These are phyloP conservation scores for Rosa multiflora DNA, from an alignment of 306 rosid genomes.

Conservation along the genomic window DNA sequence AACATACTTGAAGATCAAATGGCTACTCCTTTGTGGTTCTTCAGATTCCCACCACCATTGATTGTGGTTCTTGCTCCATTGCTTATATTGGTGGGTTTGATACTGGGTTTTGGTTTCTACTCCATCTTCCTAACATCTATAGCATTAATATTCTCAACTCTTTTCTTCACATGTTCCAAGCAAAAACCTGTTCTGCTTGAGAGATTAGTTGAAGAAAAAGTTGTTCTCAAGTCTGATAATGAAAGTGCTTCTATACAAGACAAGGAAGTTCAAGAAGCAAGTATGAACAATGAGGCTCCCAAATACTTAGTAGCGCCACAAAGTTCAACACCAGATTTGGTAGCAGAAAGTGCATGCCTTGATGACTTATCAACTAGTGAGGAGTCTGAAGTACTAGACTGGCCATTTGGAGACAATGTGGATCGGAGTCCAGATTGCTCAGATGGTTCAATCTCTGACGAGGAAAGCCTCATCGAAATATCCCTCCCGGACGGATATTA, in stretches of 20 bases:
- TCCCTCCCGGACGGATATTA: slow-evolving; percentile 68
- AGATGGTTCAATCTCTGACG: slow-evolving; percentile 90
- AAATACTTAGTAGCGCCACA: slow-evolving; percentile 12
- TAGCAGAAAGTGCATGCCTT: slow-evolving; percentile 45
- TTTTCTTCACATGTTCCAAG: slow-evolving; percentile 42
- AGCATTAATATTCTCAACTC: slow-evolving; percentile 39
- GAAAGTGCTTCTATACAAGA: slow-evolving; percentile 11
- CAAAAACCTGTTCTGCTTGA: slow-evolving; percentile 20
- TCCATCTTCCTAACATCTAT: slow-evolving; percentile 47
- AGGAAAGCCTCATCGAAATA: slow-evolving; percentile 92
- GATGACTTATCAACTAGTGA: slow-evolving; percentile 46
- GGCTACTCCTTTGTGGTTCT: slow-evolving; percentile 48
- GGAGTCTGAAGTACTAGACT: slow-evolving; percentile 51
- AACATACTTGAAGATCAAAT: slow-evolving; percentile 47
- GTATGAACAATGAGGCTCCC: background rate
- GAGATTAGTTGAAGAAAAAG: slow-evolving; percentile 25
- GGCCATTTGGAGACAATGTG: slow-evolving; percentile 29
- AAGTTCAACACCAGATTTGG: slow-evolving; percentile 23
- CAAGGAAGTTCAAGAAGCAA: slow-evolving; percentile 36
- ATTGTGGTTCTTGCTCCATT: slow-evolving; percentile 41
- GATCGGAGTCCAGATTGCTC: slow-evolving; percentile 41
- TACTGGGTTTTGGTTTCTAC: slow-evolving; percentile 42
- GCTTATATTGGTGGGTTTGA: slow-evolving; percentile 39
- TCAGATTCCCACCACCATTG: slow-evolving; percentile 59
- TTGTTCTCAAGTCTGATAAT: background rate